Evolutionary conservation across 225 moss, liverwort and hornwort species (phyloP).

Genomic region (Antitrichia curtipendula): DNA sequence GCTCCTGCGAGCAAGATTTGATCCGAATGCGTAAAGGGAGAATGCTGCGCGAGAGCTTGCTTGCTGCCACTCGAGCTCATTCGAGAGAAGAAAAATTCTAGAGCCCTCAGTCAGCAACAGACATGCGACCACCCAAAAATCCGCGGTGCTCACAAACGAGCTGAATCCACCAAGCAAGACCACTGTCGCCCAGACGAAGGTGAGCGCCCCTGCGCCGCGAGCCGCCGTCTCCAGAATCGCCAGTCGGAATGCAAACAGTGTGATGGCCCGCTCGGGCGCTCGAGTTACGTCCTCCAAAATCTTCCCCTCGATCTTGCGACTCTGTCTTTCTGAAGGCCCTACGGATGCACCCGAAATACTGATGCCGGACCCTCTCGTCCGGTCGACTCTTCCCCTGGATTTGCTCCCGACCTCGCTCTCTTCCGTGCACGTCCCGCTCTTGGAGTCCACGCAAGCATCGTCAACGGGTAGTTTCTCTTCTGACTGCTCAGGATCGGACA

Average conservation of each 20-base stretch:
- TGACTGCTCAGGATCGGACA: background rate
- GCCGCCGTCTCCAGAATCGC: constrained; percentile 58
- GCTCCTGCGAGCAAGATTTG: constrained; percentile 1
- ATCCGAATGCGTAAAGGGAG: background rate
- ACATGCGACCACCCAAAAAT: constrained; percentile 57
- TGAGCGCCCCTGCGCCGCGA: constrained; percentile 30
- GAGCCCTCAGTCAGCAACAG: constrained; percentile 59
- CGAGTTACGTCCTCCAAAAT: background rate
- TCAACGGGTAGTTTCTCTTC: background rate
- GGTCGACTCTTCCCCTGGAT: background rate
- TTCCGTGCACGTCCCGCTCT: background rate
- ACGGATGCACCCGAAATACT: background rate
- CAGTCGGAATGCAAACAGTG: constrained; percentile 59
- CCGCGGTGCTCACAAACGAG: background rate
- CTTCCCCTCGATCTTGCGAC: background rate
- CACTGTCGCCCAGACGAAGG: constrained; percentile 80
- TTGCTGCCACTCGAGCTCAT: constrained; percentile 68
- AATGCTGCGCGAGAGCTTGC: background rate
- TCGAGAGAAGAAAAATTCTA: constrained; percentile 40
- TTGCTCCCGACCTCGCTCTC: background rate
- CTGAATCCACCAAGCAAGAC: constrained; percentile 74
- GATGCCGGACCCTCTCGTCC: background rate
- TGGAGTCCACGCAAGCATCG: background rate
- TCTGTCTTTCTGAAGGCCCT: background rate
- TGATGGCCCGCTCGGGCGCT: constrained; percentile 52